phyloP scores from a whole-genome alignment of 768 basidiomycete species.

The Collybiopsis luxurians region DNA sequence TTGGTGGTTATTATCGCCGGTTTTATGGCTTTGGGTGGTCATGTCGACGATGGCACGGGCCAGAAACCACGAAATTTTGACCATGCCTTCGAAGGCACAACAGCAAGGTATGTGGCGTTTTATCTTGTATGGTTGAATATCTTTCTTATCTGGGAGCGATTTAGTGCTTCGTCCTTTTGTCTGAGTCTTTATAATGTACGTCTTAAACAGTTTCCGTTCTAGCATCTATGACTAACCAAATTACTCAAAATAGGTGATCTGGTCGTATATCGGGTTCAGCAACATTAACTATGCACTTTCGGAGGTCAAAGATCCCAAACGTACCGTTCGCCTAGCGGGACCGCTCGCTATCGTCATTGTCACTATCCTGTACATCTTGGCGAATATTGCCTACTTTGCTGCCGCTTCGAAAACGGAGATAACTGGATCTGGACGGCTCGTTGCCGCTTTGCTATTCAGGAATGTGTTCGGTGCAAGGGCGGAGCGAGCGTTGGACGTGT shows the following conservation, averaged over 20 bases:
- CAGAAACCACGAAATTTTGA: neutral
- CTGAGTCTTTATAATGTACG: conserved; percentile 35
- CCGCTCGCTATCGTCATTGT: conserved; percentile 62
- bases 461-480: neutral
- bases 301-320: conserved; percentile 65
- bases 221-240: conserved; percentile 9
- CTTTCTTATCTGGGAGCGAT: too few species aligned
- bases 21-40: conserved; percentile 34
- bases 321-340: conserved; percentile 67
- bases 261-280: conserved; percentile 71
- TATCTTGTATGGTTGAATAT: too few species aligned
- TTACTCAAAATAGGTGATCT: conserved; percentile 20
- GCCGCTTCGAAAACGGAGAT: conserved; percentile 53
- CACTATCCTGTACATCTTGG: conserved; percentile 56
- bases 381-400: conserved; percentile 72
- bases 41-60: neutral
- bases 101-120: neutral
- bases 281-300: conserved; percentile 74
- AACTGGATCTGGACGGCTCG: neutral
- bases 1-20: conserved; percentile 48
- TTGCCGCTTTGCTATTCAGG: neutral
- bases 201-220: conserved; percentile 13
- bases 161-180: conserved; percentile 24
- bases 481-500: conserved; percentile 27
- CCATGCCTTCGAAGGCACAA: neutral